Conservation (phyloP, 2,329 filamentous ascomycete species). For the Penicillium sp. region DNA sequence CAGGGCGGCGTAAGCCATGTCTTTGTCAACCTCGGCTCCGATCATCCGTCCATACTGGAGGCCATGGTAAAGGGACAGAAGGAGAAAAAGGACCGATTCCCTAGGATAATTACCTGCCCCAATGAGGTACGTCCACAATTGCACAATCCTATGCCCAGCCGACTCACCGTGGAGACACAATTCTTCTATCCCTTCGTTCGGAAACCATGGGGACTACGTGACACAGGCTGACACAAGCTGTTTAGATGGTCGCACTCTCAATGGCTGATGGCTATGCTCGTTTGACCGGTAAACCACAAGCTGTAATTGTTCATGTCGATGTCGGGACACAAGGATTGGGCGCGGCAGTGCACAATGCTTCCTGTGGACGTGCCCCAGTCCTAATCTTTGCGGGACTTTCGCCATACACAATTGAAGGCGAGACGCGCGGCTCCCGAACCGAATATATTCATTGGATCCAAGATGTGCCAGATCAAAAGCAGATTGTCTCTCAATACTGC, state of each 20-base stretch:
- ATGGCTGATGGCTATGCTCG: slow-evolving; percentile 84
- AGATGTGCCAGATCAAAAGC: slow-evolving; percentile 80
- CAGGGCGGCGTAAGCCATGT: slow-evolving; percentile 58
- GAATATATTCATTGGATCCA: slow-evolving; percentile 90
- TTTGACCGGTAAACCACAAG: slow-evolving; percentile 73
- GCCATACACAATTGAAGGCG: slow-evolving; percentile 77
- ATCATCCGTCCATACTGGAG: slow-evolving; percentile 77
- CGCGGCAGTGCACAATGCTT: slow-evolving; percentile 80
- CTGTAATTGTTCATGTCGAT: slow-evolving; percentile 80
- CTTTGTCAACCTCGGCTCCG: slow-evolving; percentile 62
- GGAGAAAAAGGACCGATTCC: slow-evolving; percentile 69
- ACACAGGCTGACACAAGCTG: slow-evolving; percentile 9
- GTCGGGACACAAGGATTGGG: slow-evolving; percentile 81
- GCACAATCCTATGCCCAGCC: background rate
- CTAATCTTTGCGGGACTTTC: slow-evolving; percentile 79
- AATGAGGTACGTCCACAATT: slow-evolving; percentile 66
- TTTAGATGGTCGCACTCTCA: slow-evolving; percentile 80
- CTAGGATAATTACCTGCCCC: slow-evolving; percentile 77
- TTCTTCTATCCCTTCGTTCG: slow-evolving; percentile 8
- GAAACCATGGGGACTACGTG: slow-evolving; percentile 16
- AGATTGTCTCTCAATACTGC: slow-evolving; percentile 84
- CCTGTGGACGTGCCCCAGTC: slow-evolving; percentile 74
- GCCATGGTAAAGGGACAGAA: slow-evolving; percentile 78
- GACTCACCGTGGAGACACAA: background rate
- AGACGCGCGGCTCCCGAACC: slow-evolving; percentile 76